Evolutionary conservation across 257 asterid species (phyloP), one percentile per base, ranked within the genome.

Genomic region (Scutellaria galericulata): DNA sequence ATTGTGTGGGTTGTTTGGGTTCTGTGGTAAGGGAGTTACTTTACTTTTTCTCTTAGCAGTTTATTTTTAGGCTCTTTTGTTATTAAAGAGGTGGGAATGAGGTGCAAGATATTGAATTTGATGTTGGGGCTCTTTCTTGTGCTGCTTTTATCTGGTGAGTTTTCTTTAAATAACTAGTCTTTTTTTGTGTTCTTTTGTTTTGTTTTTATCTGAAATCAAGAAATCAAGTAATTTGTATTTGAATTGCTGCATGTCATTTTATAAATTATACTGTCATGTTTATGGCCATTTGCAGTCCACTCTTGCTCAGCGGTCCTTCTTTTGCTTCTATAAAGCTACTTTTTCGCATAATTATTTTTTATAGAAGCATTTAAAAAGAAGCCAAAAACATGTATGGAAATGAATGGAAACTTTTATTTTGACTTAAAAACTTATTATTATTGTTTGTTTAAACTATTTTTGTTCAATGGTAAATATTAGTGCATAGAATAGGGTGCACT

Each of bases 111-210:
- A 41, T 60, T 66, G 75, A 42, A 55, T 70, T 68, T 77, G 40
- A 71, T 76, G 76, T 72, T 81, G 68, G 75, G 83, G 66, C 56
- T 80, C 64, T 56, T 81, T 48, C 67, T 85, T 77, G 71, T 80
- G 78, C 84, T 92, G 79, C 79, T 86, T 64, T 64, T 86, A 22
- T 72, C 82, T 78, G 95, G 98, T 90, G 81, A 68, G 85, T 80
- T 67, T 62, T 64, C 24, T 68, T 6, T 24, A 59, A 55, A 54
- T 13, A 47, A 24, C 44, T 55, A 31, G 37, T 66, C 2, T 63
- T 31, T n/a, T 41, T 63, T 14, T 68, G 63, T 15, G 9, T 2
- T 57, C 39, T 46, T 53, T 47, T 41, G 44, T 53, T 67, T 68
- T 74, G 58, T 64, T 69, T 78, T 62, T 77, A 52, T 61, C 15